Evolutionary conservation across 139 green algal species (phyloP).

Genomic region (Medakamo hakoo): DNA sequence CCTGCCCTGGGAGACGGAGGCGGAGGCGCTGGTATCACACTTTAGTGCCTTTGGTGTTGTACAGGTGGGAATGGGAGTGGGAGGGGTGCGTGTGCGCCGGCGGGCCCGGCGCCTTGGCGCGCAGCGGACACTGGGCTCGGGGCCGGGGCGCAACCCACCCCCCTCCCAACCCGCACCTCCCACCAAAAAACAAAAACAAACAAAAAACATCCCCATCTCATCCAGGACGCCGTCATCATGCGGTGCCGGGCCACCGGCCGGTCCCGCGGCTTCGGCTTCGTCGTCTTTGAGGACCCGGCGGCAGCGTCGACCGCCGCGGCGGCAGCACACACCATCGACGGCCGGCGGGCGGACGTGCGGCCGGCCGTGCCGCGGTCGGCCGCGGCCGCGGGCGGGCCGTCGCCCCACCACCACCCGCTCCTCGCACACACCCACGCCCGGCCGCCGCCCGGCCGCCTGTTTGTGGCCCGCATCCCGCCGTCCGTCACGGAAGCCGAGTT

Average conservation of each 20-base stretch:
- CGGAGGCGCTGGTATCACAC: constrained; percentile 49
- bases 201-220: too few species aligned
- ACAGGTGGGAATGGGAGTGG: constrained; percentile 3
- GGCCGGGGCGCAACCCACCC: too few species aligned
- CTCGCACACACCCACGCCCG: constrained; percentile 10
- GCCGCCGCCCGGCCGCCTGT: constrained; percentile 53
- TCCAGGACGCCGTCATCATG: constrained; percentile 59
- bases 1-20: constrained; percentile 59
- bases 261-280: constrained; percentile 46
- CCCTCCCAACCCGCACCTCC: too few species aligned
- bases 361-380: constrained; percentile 34
- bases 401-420: background rate
- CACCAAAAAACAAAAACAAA: too few species aligned
- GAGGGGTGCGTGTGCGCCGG: too few species aligned
- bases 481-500: constrained; percentile 60
- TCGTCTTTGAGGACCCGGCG: constrained; percentile 33
- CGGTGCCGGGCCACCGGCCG: constrained; percentile 43
- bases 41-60: constrained; percentile 46
- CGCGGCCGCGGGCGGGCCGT: background rate
- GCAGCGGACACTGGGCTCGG: too few species aligned
- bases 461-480: constrained; percentile 69
- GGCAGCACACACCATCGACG: constrained; percentile 35
- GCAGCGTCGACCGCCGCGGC: background rate
- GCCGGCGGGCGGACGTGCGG: constrained; percentile 58
- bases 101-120: too few species aligned